Conservation (phyloP, 1,139 yeast genomes). For the Saccharomyces hybrid region DNA sequence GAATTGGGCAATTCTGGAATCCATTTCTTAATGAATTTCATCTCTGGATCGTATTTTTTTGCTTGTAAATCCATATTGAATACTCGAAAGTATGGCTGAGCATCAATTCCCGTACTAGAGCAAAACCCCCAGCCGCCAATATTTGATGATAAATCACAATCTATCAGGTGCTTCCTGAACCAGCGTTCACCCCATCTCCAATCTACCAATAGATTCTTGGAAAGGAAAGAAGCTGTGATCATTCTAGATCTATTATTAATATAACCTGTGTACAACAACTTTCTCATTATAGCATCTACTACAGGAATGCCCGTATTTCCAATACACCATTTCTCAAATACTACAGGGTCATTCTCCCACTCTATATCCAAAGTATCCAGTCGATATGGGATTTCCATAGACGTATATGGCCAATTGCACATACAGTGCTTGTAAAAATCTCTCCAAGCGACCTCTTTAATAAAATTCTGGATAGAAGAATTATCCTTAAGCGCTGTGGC, state of each 20-base stretch:
- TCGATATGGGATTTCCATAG: slow-evolving; percentile 45
- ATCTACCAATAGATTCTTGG: slow-evolving; percentile 47
- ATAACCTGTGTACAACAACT: slow-evolving; percentile 43
- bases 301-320: slow-evolving; percentile 51
- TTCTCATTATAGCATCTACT: slow-evolving; percentile 52
- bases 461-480: slow-evolving; percentile 37
- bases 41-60: slow-evolving; percentile 42
- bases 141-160: slow-evolving; percentile 48
- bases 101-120: slow-evolving; percentile 45
- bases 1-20: slow-evolving; percentile 38
- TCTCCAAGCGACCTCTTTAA: slow-evolving; percentile 51
- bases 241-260: slow-evolving; percentile 48
- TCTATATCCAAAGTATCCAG: slow-evolving; percentile 35
- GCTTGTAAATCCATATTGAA: slow-evolving; percentile 49
- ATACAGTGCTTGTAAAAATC: slow-evolving; percentile 48
- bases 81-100: slow-evolving; percentile 50
- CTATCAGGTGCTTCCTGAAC: slow-evolving; percentile 43
- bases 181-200: slow-evolving; percentile 50
- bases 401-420: slow-evolving; percentile 44
- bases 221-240: slow-evolving; percentile 45
- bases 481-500: slow-evolving; percentile 18
- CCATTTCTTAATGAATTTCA: slow-evolving; percentile 43
- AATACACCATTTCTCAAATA: slow-evolving; percentile 42
- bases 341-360: slow-evolving; percentile 39
- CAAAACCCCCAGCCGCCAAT: slow-evolving; percentile 55